These are phyloP conservation scores for Fraxinus floribunda DNA, from an alignment of 305 asterid genomes.

Conservation along the genomic window DNA sequence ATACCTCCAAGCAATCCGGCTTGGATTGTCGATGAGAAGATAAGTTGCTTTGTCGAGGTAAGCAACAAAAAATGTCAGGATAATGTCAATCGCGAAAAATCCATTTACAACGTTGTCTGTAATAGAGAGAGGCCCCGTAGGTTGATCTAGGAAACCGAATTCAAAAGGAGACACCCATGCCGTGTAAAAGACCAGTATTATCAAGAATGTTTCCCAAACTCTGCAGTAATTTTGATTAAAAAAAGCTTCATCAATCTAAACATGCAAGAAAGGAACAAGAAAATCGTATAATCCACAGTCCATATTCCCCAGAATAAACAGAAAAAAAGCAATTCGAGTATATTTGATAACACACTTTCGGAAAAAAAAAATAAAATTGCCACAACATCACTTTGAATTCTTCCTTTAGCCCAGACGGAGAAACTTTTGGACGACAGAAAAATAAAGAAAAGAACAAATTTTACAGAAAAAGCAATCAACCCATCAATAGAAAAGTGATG, in stretches of 20 bases:
- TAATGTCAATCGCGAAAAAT: constrained; percentile 67
- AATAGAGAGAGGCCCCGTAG: constrained; percentile 40
- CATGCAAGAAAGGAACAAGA: background rate
- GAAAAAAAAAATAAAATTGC: background rate
- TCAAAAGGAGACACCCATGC: constrained; percentile 90
- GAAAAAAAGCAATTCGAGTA: background rate
- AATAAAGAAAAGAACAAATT: background rate
- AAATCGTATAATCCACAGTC: background rate
- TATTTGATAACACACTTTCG: background rate
- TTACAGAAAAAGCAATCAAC: background rate
- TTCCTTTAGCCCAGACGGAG: background rate
- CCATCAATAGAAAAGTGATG: background rate
- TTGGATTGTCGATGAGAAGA: constrained; percentile 62
- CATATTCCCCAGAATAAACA: background rate
- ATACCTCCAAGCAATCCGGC: constrained; percentile 61
- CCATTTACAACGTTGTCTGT: constrained; percentile 74
- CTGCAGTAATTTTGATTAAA: constrained; percentile 37
- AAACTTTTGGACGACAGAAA: background rate
- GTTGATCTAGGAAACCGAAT: constrained; percentile 60
- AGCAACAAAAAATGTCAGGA: constrained; percentile 86
- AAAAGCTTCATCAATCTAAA: background rate
- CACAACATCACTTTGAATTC: background rate
- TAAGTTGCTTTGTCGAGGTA: constrained; percentile 60
- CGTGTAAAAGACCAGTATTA: constrained; percentile 72
- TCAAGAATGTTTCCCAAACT: constrained; percentile 57